Percentiles rank a stretch among this genome's conserved stretches.
Evolutionary conservation across 176 grass and related monocot species (phyloP).

Genomic region (Oryza rufipogon): DNA sequence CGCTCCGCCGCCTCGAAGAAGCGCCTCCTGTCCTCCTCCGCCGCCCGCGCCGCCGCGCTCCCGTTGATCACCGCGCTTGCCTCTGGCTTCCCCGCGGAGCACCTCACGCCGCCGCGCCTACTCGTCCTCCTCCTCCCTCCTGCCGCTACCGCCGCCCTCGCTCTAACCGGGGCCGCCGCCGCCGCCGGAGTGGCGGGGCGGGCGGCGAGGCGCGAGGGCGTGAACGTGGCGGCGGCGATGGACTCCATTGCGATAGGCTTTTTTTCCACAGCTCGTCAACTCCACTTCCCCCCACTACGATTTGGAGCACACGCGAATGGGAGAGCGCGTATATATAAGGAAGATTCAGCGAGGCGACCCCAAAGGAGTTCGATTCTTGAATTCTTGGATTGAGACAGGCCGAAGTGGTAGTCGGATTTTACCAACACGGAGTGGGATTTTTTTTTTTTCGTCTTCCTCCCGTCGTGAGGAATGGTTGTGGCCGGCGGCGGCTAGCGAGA

Average conservation of each 20-base stretch:
- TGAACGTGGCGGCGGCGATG: constrained; percentile 48
- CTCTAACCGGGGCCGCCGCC: constrained; percentile 19
- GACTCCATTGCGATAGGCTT: constrained; percentile 44
- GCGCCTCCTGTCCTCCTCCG: constrained; percentile 50
- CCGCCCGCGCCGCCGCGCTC: constrained; percentile 44
- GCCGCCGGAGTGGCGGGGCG: background rate
- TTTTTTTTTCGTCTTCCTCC: background rate
- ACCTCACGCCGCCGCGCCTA: constrained; percentile 11
- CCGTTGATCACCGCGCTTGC: constrained; percentile 26
- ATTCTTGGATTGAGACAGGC: constrained; percentile 1
- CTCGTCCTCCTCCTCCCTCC: background rate
- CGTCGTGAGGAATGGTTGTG: background rate
- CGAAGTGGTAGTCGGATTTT: background rate
- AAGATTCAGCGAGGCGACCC: background rate
- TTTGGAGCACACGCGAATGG: constrained; percentile 19
- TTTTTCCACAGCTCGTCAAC: background rate
- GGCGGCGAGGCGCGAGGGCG: constrained; percentile 34
- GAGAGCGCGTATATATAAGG: constrained; percentile 20
- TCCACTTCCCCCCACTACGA: background rate
- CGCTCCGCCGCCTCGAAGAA: constrained; percentile 75
- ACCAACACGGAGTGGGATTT: background rate
- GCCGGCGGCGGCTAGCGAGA: constrained; percentile 2
- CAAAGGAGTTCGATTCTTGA: background rate
- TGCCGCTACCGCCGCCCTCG: constrained; percentile 12
- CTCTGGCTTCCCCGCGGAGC: constrained; percentile 21